A percentile compares a stretch with the other conserved stretches of the same genome.
phyloP scores from a whole-genome alignment of 495 filamentous ascomycete species.

The Aspergillus cristatus region DNA sequence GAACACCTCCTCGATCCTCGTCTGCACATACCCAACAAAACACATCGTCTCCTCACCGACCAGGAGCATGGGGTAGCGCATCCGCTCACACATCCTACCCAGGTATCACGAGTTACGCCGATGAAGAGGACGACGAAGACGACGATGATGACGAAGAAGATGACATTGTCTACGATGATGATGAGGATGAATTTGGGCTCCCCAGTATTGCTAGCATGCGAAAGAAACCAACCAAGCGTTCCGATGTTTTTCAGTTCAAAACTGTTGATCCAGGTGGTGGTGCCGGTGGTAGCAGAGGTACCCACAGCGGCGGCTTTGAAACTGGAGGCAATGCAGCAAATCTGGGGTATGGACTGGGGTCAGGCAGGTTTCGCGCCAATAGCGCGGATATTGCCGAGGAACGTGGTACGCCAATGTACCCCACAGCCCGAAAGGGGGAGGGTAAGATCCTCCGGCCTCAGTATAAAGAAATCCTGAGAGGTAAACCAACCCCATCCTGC shows the following conservation, averaged over 20 bases:
- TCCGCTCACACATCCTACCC: constrained; percentile 65
- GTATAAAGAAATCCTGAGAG: constrained; percentile 89
- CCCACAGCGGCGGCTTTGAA: not conserved
- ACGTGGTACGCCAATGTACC: constrained; percentile 78
- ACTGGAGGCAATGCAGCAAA: constrained; percentile 18
- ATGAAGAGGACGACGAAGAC: constrained; percentile 20
- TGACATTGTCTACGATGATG: constrained; percentile 69
- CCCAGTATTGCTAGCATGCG: constrained; percentile 86
- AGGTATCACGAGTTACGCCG: constrained; percentile 55
- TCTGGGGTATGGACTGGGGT: constrained; percentile 23
- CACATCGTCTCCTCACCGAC: constrained; percentile 46
- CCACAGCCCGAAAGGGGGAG: constrained; percentile 74
- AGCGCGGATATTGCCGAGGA: constrained; percentile 89
- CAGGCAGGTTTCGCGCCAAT: constrained; percentile 48
- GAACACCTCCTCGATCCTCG: constrained; percentile 50
- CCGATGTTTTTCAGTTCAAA: constrained; percentile 34
- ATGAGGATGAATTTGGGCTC: constrained; percentile 90
- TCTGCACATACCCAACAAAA: constrained; percentile 28
- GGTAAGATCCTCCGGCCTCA: constrained; percentile 94
- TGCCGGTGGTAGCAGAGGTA: no score
- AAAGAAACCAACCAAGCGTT: constrained; percentile 50
- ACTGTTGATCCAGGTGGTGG: constrained; percentile 34
- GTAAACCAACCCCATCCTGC: constrained; percentile 21
- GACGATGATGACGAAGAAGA: constrained; percentile 55
- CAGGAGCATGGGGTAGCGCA: constrained; percentile 41